Evolutionary conservation across 2,329 filamentous ascomycete species (phyloP), one percentile per base, ranked within the genome.

Genomic region (Trichocomaceae sp.): DNA sequence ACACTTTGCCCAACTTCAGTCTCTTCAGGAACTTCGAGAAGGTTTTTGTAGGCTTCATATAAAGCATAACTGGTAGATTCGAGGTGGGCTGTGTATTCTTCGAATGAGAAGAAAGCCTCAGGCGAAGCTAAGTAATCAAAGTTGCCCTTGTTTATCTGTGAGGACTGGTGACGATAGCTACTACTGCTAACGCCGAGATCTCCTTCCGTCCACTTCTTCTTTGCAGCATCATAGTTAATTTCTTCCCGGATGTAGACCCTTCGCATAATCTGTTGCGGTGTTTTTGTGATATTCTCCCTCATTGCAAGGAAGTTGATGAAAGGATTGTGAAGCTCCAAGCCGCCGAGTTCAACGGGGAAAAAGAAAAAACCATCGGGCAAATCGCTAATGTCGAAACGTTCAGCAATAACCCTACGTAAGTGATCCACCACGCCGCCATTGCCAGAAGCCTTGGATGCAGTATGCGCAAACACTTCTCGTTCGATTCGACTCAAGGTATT

Each of bases 321-420:
- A 0, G 78, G 77, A 35, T 78, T 80, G 47, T 73, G 69, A 8
- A 81, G 68, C 9, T 75, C 75, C 3, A 80, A 65, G 1, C 78
- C 78, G 5, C 78, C 78, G 9, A 80, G 69, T 54, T 78, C 75
- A 35, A 77, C 68, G 0, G 78, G 78, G 59, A 79, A 79, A 61
- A 76, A 80, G 61, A 80, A 74, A 57, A 79, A 78, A 3, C 76
- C 77, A 23, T 79, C 78, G 0, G 77, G 77, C 5, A 80, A 66
- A 55, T 75, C 64, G 1, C 66, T 59, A 12, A 78, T 69, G 2
- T 69, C 68, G 58, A 86, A 86, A 0, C 80, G 77, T 8, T 76
- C 63, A 4, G 69, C 61, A 10, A 86, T 79, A 6, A 74, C 70
- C 13, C 70, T 67, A 50, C 82, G 80, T 1, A 86, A 73, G 58